Base-by-base conservation (phyloP, 2,329 filamentous ascomycete species). In the Capronia americana region DNA sequence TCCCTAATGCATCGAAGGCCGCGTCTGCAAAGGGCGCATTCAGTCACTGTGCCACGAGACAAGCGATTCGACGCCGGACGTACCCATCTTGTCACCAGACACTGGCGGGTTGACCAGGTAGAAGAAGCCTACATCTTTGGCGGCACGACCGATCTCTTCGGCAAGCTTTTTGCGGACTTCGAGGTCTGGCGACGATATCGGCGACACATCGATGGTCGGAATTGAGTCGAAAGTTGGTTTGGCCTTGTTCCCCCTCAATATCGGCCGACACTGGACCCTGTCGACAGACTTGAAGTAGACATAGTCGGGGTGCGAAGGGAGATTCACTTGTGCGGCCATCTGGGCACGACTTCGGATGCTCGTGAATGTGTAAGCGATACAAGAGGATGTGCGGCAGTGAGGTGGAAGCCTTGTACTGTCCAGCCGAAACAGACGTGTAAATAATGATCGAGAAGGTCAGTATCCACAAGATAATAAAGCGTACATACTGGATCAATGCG, bases 71-170 rank as follows among this genome's bases (percentile, higher is more conserved):
- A 34, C 2, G 32, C 30, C 23, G 24, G n/a, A 61, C 58, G 46
- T 53, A 61, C 58, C 58, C 58, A 61, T 61, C 58, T 61, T 61
- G 11, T 14, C 58, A 4, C 23, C 44, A 34, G 44, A 51, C 23
- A 61, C 58, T 17, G 58, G 58, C 58, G 58, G 58, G 20, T 61
- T 61, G 41, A 61, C 24, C 46, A 86, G 78, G 75, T 86, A 86
- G 74, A 87, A 86, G 76, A 87, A 87, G 2, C 84, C 85, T 0
- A 77, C 84, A 51, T 79, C 82, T 11, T 80, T 79, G 2, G 83
- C 81, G 0, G 84, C 84, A 0, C 75, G 69, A n/a, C 76, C 77
- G 14, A 86, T 79, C 4, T 77, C 73, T 0, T 71, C 69, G 0
- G 82, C 82, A 0, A 84, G 78, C 14, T 71, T 68, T 48, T 77